Conservation (phyloP, 139 green algal species). For the Picochlorum sp. region DNA sequence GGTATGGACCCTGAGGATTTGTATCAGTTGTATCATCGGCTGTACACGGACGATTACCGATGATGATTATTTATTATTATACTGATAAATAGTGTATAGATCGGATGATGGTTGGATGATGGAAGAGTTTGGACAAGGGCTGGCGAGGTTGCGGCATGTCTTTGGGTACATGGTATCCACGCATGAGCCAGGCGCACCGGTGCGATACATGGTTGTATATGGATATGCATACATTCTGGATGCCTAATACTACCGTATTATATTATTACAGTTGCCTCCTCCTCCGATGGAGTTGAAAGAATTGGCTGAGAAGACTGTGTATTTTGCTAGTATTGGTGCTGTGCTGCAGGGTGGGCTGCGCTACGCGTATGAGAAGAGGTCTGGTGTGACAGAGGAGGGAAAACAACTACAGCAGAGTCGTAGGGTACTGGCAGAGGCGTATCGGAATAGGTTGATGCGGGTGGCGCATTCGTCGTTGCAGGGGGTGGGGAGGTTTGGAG, state of each 20-base stretch:
- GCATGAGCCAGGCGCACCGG: slow-evolving; percentile 6
- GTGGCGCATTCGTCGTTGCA: slow-evolving; percentile 16
- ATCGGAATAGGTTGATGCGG: slow-evolving; percentile 23
- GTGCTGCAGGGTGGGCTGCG: slow-evolving; percentile 12
- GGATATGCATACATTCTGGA: no score
- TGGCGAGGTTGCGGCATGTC: slow-evolving; percentile 11
- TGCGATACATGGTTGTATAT: background rate
- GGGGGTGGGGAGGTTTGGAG: slow-evolving; percentile 23
- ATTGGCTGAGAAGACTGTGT: slow-evolving; percentile 25
- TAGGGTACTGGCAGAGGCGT: slow-evolving; percentile 17
- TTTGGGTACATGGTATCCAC: slow-evolving; percentile 11
- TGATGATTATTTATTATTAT: slow-evolving; percentile 8
- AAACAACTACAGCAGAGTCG: slow-evolving; percentile 6
- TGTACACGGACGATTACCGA: slow-evolving; percentile 52
- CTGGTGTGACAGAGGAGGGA: background rate
- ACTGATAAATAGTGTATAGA: background rate
- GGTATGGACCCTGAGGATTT: slow-evolving; percentile 31
- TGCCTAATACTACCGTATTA: background rate
- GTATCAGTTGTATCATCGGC: slow-evolving; percentile 35
- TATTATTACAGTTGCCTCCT: slow-evolving; percentile 18
- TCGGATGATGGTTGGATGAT: background rate
- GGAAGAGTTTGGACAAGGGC: background rate
- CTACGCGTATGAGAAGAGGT: slow-evolving; percentile 16
- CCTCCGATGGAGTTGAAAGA: slow-evolving; percentile 26
- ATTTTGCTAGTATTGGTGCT: slow-evolving; percentile 14